Conservation (phyloP, 2,329 filamentous ascomycete species). For the Xylariomycetidae sp. region DNA sequence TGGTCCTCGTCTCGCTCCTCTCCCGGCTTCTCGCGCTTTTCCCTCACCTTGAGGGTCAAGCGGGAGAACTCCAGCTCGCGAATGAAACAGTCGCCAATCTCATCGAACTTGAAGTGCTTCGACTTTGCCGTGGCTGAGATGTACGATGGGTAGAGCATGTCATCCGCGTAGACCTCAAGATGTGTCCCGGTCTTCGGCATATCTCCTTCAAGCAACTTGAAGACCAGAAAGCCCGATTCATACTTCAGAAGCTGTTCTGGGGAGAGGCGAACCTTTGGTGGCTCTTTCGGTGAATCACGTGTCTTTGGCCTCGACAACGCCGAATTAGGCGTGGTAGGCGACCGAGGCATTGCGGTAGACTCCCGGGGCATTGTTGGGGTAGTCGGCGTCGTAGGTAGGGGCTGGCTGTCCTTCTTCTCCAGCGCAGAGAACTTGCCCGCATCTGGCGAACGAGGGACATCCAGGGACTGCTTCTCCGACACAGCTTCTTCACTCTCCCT, state of each 20-base stretch:
- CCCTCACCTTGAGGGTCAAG: conserved; percentile 79
- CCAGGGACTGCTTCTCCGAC: conserved; percentile 23
- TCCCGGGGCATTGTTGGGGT: conserved; percentile 37
- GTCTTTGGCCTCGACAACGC: conserved; percentile 32
- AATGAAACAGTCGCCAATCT: conserved; percentile 92
- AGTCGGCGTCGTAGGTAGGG: conserved; percentile 22
- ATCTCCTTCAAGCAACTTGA: conserved; percentile 87
- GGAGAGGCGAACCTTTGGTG: conserved; percentile 72
- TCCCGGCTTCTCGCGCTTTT: conserved; percentile 69
- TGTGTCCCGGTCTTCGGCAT: conserved; percentile 70
- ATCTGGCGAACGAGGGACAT: conserved; percentile 28
- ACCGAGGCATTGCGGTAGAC: conserved; percentile 36
- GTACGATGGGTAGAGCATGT: conserved; percentile 89
- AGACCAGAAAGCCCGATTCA: conserved; percentile 88
- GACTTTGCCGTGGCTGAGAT: conserved; percentile 68
- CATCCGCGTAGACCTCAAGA: conserved; percentile 87
- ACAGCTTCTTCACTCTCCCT: conserved; percentile 33
- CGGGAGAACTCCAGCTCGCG: conserved; percentile 96
- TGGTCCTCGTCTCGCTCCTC: conserved; percentile 63
- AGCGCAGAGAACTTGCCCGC: conserved; percentile 40
- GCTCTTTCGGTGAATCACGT: conserved; percentile 47
- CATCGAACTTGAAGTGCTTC: conserved; percentile 69
- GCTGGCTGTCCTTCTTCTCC: conserved; percentile 23
- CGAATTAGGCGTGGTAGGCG: conserved; percentile 31
- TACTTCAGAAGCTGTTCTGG: conserved; percentile 77